Evolutionary conservation across 1,284 basidiomycete species (phyloP).

Genomic region (Sanghuangporus baumii): DNA sequence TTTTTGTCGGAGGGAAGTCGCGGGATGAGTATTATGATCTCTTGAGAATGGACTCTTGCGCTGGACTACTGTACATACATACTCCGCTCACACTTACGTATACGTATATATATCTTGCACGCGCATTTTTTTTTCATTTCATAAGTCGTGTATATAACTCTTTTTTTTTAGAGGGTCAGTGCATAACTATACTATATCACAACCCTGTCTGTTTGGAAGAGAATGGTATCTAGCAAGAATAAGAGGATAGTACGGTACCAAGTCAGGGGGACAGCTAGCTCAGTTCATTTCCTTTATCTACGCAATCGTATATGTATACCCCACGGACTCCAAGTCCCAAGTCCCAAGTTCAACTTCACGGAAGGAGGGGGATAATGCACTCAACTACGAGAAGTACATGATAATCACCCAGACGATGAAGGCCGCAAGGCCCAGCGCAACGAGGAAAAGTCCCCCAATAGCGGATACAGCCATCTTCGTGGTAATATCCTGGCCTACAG

Average conservation of each 20-base stretch:
- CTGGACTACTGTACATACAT: too few relatives aligned
- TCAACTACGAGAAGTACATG: conserved; percentile 5
- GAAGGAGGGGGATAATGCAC: neutral
- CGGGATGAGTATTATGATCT: too few relatives aligned
- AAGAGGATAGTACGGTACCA: neutral
- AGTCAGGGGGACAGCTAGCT: neutral
- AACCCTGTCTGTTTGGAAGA: neutral
- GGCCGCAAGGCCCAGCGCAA: conserved; percentile 31
- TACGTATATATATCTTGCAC: too few relatives aligned
- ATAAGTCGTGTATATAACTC: neutral
- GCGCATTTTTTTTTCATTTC: too few relatives aligned
- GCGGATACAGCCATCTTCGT: conserved; percentile 25
- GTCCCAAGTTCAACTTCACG: too few relatives aligned
- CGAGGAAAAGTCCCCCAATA: conserved; percentile 36
- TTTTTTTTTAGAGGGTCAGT: neutral
- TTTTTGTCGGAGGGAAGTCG: too few relatives aligned
- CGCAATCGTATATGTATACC: neutral
- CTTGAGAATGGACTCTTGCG: too few relatives aligned
- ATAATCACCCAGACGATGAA: conserved; percentile 32
- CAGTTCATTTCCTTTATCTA: neutral
- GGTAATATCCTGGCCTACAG: conserved; percentile 5
- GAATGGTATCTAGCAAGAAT: neutral
- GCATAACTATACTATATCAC: neutral
- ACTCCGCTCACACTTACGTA: too few relatives aligned
- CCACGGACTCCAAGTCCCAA: too few relatives aligned